Percentiles rank a stretch among this genome's conserved stretches.
These are phyloP conservation scores for Wickerhamomyces sp. DNA, from an alignment of 1,139 yeast genomes.

Conservation along the genomic window DNA sequence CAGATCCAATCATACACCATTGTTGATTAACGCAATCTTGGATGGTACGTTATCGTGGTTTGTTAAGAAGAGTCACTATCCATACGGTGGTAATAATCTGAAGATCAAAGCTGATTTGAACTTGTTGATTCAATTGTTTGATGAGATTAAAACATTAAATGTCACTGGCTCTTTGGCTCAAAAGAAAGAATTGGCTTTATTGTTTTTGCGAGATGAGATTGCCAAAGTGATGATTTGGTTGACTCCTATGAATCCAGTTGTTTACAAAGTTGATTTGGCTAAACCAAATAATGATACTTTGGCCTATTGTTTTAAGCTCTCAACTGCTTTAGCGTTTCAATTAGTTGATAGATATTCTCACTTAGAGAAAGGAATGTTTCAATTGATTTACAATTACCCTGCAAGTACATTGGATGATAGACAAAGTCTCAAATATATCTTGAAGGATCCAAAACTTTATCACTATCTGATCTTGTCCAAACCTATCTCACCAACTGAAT, in stretches of 20 bases:
- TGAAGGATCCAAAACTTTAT: conserved; percentile 37
- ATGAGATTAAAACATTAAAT: conserved; percentile 22
- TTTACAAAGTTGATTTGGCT: conserved; percentile 25
- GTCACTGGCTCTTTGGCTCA: conserved; percentile 28
- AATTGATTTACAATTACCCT: conserved; percentile 52
- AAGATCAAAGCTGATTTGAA: conserved; percentile 67
- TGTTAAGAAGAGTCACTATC: conserved; percentile 55
- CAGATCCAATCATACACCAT: conserved; percentile 39
- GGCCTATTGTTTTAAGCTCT: conserved; percentile 54
- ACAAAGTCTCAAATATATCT: conserved; percentile 57
- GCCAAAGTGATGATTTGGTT: conserved; percentile 74
- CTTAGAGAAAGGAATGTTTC: conserved; percentile 40
- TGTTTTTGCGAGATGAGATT: conserved; percentile 74
- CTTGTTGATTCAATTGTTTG: conserved; percentile 50
- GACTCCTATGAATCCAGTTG: conserved; percentile 53
- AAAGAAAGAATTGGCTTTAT: conserved; percentile 48
- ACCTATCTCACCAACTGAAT: conserved; percentile 76
- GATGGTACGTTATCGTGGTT: conserved; percentile 82
- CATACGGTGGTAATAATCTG: conserved; percentile 79
- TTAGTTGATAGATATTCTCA: conserved; percentile 57
- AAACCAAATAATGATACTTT: conserved; percentile 27
- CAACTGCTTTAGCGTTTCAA: conserved; percentile 72
- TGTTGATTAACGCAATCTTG: conserved; percentile 48
- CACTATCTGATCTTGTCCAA: conserved; percentile 33
- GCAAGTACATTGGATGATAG: conserved; percentile 56